Percentiles rank a stretch among this genome's conserved stretches.
Conservation (phyloP, 2,329 filamentous ascomycete genomes). For the Pseudocercospora ulei region DNA sequence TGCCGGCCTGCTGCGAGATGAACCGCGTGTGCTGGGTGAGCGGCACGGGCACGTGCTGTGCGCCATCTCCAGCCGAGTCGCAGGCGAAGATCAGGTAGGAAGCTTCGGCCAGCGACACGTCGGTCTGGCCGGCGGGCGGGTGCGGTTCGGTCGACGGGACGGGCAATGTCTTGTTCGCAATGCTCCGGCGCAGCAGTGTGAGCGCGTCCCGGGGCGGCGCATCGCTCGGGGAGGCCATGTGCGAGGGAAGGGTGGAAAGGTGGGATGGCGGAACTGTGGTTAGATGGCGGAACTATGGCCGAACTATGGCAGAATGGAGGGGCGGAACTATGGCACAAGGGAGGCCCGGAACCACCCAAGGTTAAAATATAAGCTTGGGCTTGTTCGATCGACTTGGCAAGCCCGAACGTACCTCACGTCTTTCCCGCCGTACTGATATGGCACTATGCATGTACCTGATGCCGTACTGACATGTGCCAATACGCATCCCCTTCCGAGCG, state of each 20-base stretch:
- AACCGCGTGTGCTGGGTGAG: slow-evolving; percentile 66
- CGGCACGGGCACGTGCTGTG: slow-evolving; percentile 48
- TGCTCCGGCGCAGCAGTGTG: slow-evolving; percentile 70
- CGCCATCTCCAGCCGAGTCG: slow-evolving; percentile 24
- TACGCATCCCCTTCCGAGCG: too few relatives aligned
- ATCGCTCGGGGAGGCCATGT: slow-evolving; percentile 46
- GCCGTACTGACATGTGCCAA: too few relatives aligned
- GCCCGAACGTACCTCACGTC: too few relatives aligned
- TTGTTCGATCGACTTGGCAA: too few relatives aligned
- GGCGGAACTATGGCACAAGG: too few relatives aligned
- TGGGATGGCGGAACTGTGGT: slow-evolving; percentile 48
- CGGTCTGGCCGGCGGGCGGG: slow-evolving; percentile 51
- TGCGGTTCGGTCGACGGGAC: slow-evolving; percentile 64
- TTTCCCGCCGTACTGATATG: too few relatives aligned
- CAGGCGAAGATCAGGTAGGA: slow-evolving; percentile 48
- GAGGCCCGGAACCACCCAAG: too few relatives aligned
- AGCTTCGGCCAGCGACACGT: slow-evolving; percentile 60
- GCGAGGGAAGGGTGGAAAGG: neutral
- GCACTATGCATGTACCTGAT: too few relatives aligned
- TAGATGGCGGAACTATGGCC: neutral
- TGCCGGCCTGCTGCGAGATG: slow-evolving; percentile 51
- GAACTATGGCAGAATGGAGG: too few relatives aligned
- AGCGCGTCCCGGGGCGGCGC: slow-evolving; percentile 52
- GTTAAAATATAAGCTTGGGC: too few relatives aligned
- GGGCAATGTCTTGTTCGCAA: slow-evolving; percentile 59